Percentiles rank a stretch among this genome's conserved stretches.
These are phyloP conservation scores for Xylaria hypoxylon DNA, from an alignment of 2,329 filamentous ascomycete genomes.

Conservation along the genomic window DNA sequence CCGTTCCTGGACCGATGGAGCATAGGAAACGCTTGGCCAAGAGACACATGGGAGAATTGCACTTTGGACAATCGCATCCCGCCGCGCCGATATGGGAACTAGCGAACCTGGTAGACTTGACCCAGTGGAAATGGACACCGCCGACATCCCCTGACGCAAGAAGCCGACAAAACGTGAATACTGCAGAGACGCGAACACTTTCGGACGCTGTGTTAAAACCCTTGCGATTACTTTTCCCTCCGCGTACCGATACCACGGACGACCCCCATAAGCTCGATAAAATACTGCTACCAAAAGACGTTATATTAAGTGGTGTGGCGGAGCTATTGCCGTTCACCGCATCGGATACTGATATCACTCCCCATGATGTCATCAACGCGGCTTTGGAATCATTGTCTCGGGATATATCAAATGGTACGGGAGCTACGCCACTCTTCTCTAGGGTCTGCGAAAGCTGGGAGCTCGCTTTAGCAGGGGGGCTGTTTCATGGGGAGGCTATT, in stretches of 20 bases:
- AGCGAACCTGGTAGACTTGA: conserved; percentile 57
- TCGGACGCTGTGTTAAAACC: conserved; percentile 10
- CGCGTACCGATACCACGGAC: neutral
- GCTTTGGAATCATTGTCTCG: conserved; percentile 35
- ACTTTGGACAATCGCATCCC: conserved; percentile 53
- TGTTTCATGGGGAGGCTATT: conserved; percentile 38
- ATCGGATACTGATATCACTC: conserved; percentile 34
- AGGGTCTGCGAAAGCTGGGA: conserved; percentile 45
- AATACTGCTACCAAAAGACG: conserved; percentile 14
- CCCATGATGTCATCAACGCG: conserved; percentile 34
- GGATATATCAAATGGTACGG: conserved; percentile 28
- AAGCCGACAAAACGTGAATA: conserved; percentile 19
- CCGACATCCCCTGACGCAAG: conserved; percentile 54
- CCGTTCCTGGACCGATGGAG: conserved; percentile 66
- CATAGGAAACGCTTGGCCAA: conserved; percentile 64
- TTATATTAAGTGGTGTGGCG: conserved; percentile 30
- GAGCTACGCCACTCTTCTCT: conserved; percentile 30
- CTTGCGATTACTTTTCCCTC: conserved; percentile 9
- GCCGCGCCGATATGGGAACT: conserved; percentile 60
- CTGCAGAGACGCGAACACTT: neutral
- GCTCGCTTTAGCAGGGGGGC: conserved; percentile 30
- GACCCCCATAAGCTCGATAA: neutral
- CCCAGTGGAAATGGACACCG: conserved; percentile 64
- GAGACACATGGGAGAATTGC: conserved; percentile 65
- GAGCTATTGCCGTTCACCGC: conserved; percentile 7